phyloP scores from a whole-genome alignment of 1,284 basidiomycete species.

The Vanrija sp. region DNA sequence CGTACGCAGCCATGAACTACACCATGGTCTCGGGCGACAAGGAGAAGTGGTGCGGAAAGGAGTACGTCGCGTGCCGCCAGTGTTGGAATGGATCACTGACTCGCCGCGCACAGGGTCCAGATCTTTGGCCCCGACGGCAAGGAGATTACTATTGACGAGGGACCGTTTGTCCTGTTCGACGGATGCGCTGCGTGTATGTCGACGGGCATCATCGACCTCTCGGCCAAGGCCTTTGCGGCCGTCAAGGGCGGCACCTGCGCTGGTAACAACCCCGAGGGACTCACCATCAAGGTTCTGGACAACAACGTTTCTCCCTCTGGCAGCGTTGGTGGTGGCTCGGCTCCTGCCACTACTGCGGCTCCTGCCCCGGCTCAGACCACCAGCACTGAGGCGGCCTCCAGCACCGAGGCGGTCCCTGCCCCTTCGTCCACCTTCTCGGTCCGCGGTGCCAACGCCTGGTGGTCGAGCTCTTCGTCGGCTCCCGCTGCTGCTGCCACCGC shows the following conservation, averaged over 20 bases:
- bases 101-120: constrained; percentile 1
- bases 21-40: constrained; percentile 14
- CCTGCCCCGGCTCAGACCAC: neutral
- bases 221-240: constrained; percentile 19
- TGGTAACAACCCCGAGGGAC: constrained; percentile 29
- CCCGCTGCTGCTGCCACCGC: too few relatives aligned
- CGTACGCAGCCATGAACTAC: constrained; percentile 18
- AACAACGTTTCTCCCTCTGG: constrained; percentile 8
- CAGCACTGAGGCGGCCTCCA: neutral
- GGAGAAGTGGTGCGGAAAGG: constrained; percentile 24
- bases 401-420: neutral
- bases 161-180: constrained; percentile 35
- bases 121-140: constrained; percentile 33
- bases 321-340: neutral
- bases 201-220: constrained; percentile 29
- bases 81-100: neutral
- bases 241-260: constrained; percentile 13
- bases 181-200: constrained; percentile 27
- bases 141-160: constrained; percentile 28
- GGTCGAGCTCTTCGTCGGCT: neutral
- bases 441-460: neutral
- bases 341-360: neutral
- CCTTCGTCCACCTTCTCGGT: constrained; percentile 1
- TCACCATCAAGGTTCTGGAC: constrained; percentile 29
- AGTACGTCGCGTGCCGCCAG: constrained; percentile 5